Evolutionary conservation across 2,329 filamentous ascomycete genomes (phyloP).

Genomic region (Mycosphaerella sp.): DNA sequence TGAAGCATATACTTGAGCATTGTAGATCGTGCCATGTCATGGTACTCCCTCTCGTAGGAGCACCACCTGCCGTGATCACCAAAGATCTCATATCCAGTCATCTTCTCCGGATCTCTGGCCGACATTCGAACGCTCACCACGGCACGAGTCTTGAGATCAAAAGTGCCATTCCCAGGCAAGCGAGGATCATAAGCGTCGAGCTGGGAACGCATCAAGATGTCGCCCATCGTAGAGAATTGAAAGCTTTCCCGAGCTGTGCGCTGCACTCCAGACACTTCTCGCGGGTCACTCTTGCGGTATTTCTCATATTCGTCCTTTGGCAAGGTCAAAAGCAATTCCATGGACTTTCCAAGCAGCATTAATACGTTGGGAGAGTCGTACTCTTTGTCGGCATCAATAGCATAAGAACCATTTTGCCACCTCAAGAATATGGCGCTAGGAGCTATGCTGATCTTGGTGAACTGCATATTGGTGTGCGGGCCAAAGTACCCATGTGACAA

Average conservation of each 20-base stretch:
- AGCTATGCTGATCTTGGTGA: slow-evolving; percentile 64
- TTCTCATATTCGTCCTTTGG: slow-evolving; percentile 77
- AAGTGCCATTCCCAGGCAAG: slow-evolving; percentile 85
- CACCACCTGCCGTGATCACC: slow-evolving; percentile 70
- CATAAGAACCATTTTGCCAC: slow-evolving; percentile 78
- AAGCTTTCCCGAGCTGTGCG: slow-evolving; percentile 68
- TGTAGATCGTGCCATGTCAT: slow-evolving; percentile 89
- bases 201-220: slow-evolving; percentile 92
- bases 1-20: slow-evolving; percentile 97
- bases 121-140: slow-evolving; percentile 92
- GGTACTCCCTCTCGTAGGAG: slow-evolving; percentile 93
- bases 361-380: slow-evolving; percentile 79
- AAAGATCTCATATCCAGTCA: slow-evolving; percentile 81
- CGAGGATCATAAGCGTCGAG: slow-evolving; percentile 83
- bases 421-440: slow-evolving; percentile 78
- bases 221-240: slow-evolving; percentile 78
- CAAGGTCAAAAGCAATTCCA: slow-evolving; percentile 90
- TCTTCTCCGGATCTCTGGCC: slow-evolving; percentile 61
- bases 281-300: slow-evolving; percentile 64
- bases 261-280: slow-evolving; percentile 65
- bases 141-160: slow-evolving; percentile 91
- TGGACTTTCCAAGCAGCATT: slow-evolving; percentile 86
- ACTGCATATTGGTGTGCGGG: slow-evolving; percentile 53
- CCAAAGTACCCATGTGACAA: slow-evolving; percentile 61
- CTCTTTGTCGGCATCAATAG: slow-evolving; percentile 93